Conservation (phyloP, 2,329 filamentous ascomycete species). For the Fusarium heterosporum region DNA sequence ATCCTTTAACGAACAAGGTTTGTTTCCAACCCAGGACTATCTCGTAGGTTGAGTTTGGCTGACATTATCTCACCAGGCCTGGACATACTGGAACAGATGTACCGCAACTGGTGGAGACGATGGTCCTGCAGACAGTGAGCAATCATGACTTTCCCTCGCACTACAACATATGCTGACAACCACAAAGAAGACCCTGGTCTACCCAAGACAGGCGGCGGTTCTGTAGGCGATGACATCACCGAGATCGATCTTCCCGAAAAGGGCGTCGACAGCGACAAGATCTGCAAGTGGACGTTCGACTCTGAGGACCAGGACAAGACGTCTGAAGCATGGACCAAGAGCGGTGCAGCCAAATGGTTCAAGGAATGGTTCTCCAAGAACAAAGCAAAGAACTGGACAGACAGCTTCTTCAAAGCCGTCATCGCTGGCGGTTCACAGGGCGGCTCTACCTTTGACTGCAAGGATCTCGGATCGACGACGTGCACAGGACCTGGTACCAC, state of each 20-base stretch:
- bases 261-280: neutral
- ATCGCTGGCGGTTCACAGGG: neutral
- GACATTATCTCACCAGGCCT: neutral
- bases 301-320: neutral
- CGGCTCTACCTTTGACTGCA: conserved; percentile 2
- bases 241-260: neutral
- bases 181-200: neutral
- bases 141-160: fast-evolving
- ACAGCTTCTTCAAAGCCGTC: conserved; percentile 1
- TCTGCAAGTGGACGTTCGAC: neutral
- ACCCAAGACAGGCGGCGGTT: neutral
- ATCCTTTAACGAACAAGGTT: neutral
- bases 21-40: too few relatives aligned
- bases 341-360: conserved; percentile 1
- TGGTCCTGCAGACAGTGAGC: neutral
- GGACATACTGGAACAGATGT: neutral
- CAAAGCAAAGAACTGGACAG: neutral
- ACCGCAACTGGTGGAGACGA: conserved; percentile 2
- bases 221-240: neutral
- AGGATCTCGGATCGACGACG: neutral
- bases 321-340: neutral
- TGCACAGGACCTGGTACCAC: conserved; percentile 8
- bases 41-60: neutral
- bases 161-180: neutral
- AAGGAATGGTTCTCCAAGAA: neutral